Evolutionary conservation across 371 early-diverging fungal species (phyloP).

Genomic region (Circinella minor): DNA sequence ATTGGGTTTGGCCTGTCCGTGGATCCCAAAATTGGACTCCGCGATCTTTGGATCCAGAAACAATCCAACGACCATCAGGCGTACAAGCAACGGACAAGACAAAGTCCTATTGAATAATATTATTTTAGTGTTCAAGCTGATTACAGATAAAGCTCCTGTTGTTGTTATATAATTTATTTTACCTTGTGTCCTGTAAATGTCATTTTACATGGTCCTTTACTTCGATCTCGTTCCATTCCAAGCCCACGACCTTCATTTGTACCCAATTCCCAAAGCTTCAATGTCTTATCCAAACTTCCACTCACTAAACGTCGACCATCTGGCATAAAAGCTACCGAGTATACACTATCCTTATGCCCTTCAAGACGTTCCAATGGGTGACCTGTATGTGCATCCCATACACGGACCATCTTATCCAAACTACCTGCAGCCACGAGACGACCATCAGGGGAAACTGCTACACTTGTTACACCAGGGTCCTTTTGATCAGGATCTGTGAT

Average conservation of each 20-base stretch:
- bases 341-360: constrained; percentile 97
- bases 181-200: constrained; percentile 73
- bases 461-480: constrained; percentile 95
- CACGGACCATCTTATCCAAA: constrained; percentile 91
- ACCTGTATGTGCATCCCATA: constrained; percentile 91
- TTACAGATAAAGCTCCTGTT: not conserved
- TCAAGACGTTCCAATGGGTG: constrained; percentile 85
- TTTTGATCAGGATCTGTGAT: constrained; percentile 84
- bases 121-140: too few species aligned
- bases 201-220: constrained; percentile 40
- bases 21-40: constrained; percentile 97
- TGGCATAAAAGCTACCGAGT: constrained; percentile 94
- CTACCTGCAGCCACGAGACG: constrained; percentile 88
- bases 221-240: constrained; percentile 30
- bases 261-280: constrained; percentile 92
- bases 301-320: constrained; percentile 93
- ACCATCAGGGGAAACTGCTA: constrained; percentile 88
- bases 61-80: constrained; percentile 92
- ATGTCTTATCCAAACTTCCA: constrained; percentile 95
- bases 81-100: constrained; percentile 95
- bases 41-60: constrained; percentile 95
- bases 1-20: constrained; percentile 75
- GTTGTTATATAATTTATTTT: not conserved
- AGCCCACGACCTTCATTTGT: constrained; percentile 38
- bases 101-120: constrained; percentile 74